A percentile compares a stretch with the other conserved stretches of the same genome.
phyloP scores from a whole-genome alignment of 768 basidiomycete genomes.

The Mycena vitilis region DNA sequence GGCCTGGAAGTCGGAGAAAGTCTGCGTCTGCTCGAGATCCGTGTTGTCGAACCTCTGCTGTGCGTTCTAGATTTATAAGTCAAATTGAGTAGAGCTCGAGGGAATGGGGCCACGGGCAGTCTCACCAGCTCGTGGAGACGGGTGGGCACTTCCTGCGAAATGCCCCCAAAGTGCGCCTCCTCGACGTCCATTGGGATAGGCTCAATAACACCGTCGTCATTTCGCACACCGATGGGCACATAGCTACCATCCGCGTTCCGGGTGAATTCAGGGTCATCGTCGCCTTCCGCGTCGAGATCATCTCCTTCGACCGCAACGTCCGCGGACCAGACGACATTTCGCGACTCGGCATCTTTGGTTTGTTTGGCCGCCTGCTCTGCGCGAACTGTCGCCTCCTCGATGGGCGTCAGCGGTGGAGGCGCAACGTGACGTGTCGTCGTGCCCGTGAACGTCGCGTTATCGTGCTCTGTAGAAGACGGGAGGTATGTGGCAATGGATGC shows the following conservation, averaged over 20 bases:
- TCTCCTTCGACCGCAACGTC: slow-evolving; percentile 61
- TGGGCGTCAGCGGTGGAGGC: slow-evolving; percentile 60
- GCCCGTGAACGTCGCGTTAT: slow-evolving; percentile 67
- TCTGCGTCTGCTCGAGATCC: slow-evolving; percentile 64
- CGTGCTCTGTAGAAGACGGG: slow-evolving; percentile 70
- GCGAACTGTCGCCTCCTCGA: slow-evolving; percentile 66
- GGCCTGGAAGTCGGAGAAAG: slow-evolving; percentile 43
- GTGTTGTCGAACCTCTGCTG: slow-evolving; percentile 36
- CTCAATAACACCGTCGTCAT: slow-evolving; percentile 65
- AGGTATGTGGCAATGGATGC: slow-evolving; percentile 80
- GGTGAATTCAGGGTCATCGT: slow-evolving; percentile 64
- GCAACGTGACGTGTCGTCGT: slow-evolving; percentile 48
- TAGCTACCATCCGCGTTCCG: slow-evolving; percentile 49
- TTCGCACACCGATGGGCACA: slow-evolving; percentile 68
- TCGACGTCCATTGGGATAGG: slow-evolving; percentile 49
- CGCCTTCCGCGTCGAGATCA: slow-evolving; percentile 70
- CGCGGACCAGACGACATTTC: slow-evolving; percentile 75
- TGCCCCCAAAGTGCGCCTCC: slow-evolving; percentile 64
- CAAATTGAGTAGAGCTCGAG: not conserved
- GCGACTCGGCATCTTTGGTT: slow-evolving; percentile 66
- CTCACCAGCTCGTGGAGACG: slow-evolving; percentile 69
- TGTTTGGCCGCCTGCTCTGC: slow-evolving; percentile 70
- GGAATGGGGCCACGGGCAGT: not conserved
- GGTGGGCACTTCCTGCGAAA: slow-evolving; percentile 62
- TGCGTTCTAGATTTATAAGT: slow-evolving; percentile 29